These are phyloP conservation scores for Cymbopogon flexuosus DNA, from an alignment of 202 grass and related monocot genomes.

Conservation along the genomic window DNA sequence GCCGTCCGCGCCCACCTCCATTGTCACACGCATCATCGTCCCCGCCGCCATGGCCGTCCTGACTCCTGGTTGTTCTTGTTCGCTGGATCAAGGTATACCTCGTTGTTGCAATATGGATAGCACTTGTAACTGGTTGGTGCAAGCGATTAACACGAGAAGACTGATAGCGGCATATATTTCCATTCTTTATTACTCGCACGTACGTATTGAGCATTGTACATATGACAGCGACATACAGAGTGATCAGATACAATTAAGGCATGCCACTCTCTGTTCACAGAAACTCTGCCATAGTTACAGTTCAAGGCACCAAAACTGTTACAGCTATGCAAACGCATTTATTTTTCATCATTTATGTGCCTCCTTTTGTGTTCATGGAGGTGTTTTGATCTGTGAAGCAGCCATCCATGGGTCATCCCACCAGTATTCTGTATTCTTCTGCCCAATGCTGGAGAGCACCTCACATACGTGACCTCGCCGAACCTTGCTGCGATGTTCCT, in stretches of 20 bases:
- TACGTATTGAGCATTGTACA: background rate
- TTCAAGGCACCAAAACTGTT: background rate
- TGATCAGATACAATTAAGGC: background rate
- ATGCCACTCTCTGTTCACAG: background rate
- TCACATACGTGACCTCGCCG: constrained; percentile 18
- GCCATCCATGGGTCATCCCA: background rate
- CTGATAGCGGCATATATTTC: background rate
- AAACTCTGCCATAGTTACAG: background rate
- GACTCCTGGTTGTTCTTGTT: no score
- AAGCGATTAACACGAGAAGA: background rate
- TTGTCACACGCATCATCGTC: constrained; percentile 51
- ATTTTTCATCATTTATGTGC: background rate
- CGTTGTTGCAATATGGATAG: no score
- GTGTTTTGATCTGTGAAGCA: background rate
- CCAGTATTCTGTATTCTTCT: background rate
- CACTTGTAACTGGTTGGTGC: background rate
- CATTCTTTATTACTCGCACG: background rate
- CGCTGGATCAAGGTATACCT: no score
- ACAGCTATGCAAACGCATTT: background rate
- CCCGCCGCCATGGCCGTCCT: constrained; percentile 42
- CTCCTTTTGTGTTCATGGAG: background rate
- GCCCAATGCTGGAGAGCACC: background rate
- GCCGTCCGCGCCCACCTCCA: constrained; percentile 77
- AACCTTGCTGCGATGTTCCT: background rate
- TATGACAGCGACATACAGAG: background rate